Evolutionary conservation across 2,329 filamentous ascomycete species (phyloP).

Genomic region (Colletotrichum endophyticum): DNA sequence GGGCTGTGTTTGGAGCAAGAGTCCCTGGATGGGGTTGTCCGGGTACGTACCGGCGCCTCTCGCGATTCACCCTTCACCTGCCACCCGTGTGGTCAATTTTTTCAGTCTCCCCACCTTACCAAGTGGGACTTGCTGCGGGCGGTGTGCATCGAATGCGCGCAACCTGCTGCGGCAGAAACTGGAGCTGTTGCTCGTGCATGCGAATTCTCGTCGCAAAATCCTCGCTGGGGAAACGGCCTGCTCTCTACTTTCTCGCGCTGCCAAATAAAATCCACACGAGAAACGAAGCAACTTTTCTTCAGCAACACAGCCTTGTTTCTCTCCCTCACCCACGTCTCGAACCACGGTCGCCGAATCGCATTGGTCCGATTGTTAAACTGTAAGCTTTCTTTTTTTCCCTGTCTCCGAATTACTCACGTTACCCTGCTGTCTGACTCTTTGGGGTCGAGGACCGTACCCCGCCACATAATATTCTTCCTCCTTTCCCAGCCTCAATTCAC

Average conservation of each 20-base stretch:
- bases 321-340: not conserved
- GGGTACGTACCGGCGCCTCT: not conserved
- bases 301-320: not conserved
- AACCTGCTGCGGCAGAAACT: conserved; percentile 20
- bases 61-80: not conserved
- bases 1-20: not conserved
- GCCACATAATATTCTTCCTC: conserved; percentile 4
- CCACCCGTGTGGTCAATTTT: conserved; percentile 16
- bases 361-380: not conserved
- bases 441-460: conserved; percentile 5
- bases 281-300: not conserved
- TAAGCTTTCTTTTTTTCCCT: not conserved
- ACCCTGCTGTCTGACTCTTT: not conserved
- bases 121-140: conserved; percentile 15
- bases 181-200: conserved; percentile 18
- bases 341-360: not conserved
- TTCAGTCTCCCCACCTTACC: conserved; percentile 5
- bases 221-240: conserved; percentile 5
- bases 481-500: not conserved
- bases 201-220: conserved; percentile 23
- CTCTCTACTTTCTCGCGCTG: conserved; percentile 1
- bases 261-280: not conserved
- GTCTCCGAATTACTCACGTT: conserved; percentile 14
- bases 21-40: not conserved
- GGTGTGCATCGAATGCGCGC: conserved; percentile 14